Conservation (phyloP, 345 rosid genomes). For the Salix exigua region DNA sequence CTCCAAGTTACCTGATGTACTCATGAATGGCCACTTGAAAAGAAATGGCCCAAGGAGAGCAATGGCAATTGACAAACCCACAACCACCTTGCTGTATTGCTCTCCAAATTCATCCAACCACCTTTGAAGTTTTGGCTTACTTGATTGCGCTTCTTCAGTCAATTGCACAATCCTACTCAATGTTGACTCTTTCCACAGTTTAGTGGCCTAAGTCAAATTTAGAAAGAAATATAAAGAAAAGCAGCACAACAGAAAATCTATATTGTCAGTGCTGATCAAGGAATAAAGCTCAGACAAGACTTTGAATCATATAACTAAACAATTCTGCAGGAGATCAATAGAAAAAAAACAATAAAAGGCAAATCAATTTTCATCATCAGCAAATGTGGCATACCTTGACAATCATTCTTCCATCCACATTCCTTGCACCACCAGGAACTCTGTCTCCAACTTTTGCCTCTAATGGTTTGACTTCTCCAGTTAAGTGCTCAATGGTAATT, state of each 20-base stretch:
- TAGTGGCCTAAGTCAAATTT: slow-evolving; percentile 52
- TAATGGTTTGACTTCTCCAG: slow-evolving; percentile 91
- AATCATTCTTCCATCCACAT: slow-evolving; percentile 93
- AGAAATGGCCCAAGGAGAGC: slow-evolving; percentile 82
- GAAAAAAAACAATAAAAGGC: neutral
- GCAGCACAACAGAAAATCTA: slow-evolving; percentile 8
- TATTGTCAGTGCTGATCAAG: slow-evolving; percentile 1
- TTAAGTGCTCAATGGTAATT: slow-evolving; percentile 90
- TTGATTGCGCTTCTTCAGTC: slow-evolving; percentile 90
- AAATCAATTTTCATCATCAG: neutral
- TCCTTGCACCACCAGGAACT: slow-evolving; percentile 94
- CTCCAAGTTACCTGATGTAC: slow-evolving; percentile 65
- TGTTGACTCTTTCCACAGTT: slow-evolving; percentile 89
- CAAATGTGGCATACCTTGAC: slow-evolving; percentile 57
- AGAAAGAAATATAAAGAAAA: slow-evolving; percentile 3
- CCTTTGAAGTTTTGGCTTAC: slow-evolving; percentile 87
- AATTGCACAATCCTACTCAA: slow-evolving; percentile 82
- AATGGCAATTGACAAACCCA: slow-evolving; percentile 66
- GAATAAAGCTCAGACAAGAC: neutral
- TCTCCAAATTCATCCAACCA: slow-evolving; percentile 99
- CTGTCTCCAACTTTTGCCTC: slow-evolving; percentile 84
- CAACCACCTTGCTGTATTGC: slow-evolving; percentile 84
- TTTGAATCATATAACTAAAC: neutral
- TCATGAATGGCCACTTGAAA: slow-evolving; percentile 88
- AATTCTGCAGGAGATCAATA: neutral